Conservation (phyloP, 805 yeast species). For the Saccharomyces paradoxus region DNA sequence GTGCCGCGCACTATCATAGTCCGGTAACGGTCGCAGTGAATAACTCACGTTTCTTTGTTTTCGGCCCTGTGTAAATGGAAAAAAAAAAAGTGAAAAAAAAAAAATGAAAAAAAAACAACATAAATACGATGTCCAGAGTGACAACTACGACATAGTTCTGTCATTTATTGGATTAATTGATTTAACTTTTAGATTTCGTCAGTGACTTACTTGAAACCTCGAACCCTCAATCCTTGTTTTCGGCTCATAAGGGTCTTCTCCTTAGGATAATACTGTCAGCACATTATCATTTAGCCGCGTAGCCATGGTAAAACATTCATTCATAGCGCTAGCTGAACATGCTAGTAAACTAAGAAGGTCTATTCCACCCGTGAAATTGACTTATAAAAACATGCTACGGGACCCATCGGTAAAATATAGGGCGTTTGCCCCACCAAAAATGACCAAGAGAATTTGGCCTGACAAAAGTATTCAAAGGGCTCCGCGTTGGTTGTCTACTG, state of each 20-base stretch:
- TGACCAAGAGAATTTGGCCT: constrained; percentile 71
- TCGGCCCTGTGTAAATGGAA: not conserved
- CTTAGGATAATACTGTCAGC: not conserved
- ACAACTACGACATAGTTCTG: not conserved
- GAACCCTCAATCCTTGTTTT: not conserved
- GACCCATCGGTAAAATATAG: constrained; percentile 60
- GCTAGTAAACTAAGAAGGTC: constrained; percentile 16
- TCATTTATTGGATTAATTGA: not conserved
- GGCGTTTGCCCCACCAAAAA: constrained; percentile 43
- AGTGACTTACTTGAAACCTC: not conserved
- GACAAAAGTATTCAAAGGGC: constrained; percentile 45
- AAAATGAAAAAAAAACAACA: not conserved
- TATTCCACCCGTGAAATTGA: constrained; percentile 28
- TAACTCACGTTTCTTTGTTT: not conserved
- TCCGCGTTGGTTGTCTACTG: constrained; percentile 80
- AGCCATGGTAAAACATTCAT: constrained; percentile 13
- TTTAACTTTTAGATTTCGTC: not conserved
- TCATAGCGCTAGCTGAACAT: constrained; percentile 14
- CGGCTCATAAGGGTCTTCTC: not conserved
- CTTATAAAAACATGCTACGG: constrained; percentile 48
- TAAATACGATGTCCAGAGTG: not conserved
- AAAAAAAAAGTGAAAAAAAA: not conserved
- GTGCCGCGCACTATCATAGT: not conserved
- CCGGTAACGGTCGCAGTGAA: not conserved
- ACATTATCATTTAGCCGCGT: not conserved